Evolutionary conservation across 352 stramenopile genomes (phyloP).

Genomic region (Thraustochytrium sp.): DNA sequence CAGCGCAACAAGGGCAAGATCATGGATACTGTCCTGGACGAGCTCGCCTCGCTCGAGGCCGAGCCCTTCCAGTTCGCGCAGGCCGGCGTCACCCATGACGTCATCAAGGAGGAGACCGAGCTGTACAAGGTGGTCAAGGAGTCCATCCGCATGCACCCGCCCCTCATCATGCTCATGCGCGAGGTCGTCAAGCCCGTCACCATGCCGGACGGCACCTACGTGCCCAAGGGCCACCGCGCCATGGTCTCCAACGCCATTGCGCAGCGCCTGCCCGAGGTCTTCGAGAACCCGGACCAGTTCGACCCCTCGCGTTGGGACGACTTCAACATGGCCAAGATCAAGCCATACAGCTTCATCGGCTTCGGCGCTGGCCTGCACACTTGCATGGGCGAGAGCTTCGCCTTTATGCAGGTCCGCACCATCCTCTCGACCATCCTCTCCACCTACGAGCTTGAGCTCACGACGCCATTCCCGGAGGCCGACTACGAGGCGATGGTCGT

Average conservation of each 20-base stretch:
- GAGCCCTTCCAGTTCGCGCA: conserved; percentile 48
- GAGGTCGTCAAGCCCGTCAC: conserved; percentile 69
- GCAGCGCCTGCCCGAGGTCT: conserved; percentile 57
- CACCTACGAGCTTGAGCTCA: conserved; percentile 75
- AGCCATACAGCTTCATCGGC: conserved; percentile 70
- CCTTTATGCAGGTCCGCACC: conserved; percentile 84
- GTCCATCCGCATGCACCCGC: conserved; percentile 75
- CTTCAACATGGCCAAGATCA: conserved; percentile 54
- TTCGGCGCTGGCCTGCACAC: conserved; percentile 84
- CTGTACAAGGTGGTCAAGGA: conserved; percentile 82
- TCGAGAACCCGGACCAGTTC: conserved; percentile 63
- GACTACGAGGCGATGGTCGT: conserved; percentile 86
- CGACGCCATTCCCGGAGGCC: conserved; percentile 66
- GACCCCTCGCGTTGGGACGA: conserved; percentile 80
- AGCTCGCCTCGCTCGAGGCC: conserved; percentile 53
- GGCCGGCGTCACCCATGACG: conserved; percentile 56
- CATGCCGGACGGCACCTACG: conserved; percentile 59
- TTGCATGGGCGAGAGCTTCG: conserved; percentile 87
- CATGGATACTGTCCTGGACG: conserved; percentile 60
- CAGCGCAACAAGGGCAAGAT: conserved; percentile 54
- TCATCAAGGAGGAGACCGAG: conserved; percentile 70
- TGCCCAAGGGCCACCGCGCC: conserved; percentile 80
- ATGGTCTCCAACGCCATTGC: conserved; percentile 71
- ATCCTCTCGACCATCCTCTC: conserved; percentile 78
- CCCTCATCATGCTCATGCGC: conserved; percentile 84